Percentiles rank a stretch among this genome's conserved stretches.
Evolutionary conservation across 2,329 filamentous ascomycete species (phyloP).

Genomic region (Xenosphaeropsis pyriputrescens): DNA sequence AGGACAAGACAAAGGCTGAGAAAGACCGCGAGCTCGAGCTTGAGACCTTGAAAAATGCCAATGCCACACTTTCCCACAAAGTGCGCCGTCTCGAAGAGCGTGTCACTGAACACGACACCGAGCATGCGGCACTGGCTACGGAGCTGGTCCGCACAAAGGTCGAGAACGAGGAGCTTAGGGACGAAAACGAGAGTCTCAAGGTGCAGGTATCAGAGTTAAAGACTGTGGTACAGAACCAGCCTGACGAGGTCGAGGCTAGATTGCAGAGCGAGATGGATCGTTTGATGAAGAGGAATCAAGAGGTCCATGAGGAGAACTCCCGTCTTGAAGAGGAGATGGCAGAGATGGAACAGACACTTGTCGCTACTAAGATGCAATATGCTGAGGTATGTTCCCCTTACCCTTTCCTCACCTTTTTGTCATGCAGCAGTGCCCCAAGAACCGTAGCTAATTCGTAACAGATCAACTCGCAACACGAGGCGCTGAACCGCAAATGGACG

Average conservation of each 20-base stretch:
- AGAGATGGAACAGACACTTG: conserved; percentile 84
- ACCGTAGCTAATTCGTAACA: conserved; percentile 18
- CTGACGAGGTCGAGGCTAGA: conserved; percentile 69
- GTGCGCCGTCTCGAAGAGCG: conserved; percentile 80
- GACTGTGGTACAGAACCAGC: conserved; percentile 78
- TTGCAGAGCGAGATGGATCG: conserved; percentile 78
- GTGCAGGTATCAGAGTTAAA: conserved; percentile 77
- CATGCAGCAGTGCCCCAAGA: background rate
- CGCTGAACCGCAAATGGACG: conserved; percentile 61
- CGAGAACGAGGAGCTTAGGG: conserved; percentile 76
- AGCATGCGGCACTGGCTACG: conserved; percentile 82
- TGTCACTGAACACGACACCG: conserved; percentile 73
- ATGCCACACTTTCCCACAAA: conserved; percentile 52
- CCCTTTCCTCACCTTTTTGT: conserved; percentile 1
- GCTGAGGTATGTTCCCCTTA: conserved; percentile 61
- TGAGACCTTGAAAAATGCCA: conserved; percentile 53
- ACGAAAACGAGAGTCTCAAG: conserved; percentile 78
- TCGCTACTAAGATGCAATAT: conserved; percentile 87
- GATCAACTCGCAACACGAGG: conserved; percentile 59
- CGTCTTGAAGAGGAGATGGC: conserved; percentile 76
- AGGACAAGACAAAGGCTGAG: conserved; percentile 73
- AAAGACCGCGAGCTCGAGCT: conserved; percentile 74
- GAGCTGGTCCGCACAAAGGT: conserved; percentile 88
- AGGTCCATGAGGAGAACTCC: conserved; percentile 88
- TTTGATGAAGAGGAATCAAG: conserved; percentile 81